Evolutionary conservation across 2,329 filamentous ascomycete genomes (phyloP), one percentile per base, ranked within the genome.

Genomic region (Colletotrichum phormii): DNA sequence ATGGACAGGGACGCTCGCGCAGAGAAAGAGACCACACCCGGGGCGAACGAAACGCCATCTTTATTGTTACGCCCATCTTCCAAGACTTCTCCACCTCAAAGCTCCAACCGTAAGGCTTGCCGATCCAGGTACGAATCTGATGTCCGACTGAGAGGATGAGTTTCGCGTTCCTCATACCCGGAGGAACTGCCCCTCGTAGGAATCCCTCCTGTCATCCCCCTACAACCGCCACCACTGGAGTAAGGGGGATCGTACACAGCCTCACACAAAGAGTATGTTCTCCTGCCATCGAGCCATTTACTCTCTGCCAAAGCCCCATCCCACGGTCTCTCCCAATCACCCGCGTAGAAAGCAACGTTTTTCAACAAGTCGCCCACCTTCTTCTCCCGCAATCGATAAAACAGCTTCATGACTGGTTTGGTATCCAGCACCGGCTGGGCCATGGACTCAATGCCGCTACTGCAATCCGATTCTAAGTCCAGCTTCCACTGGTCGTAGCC

Each of bases 241-340:
- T 42, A 18, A 13, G 37, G 37, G 5, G 37, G 37, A 9, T 42
- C 37, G 13, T 59, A 31, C 1, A 53, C 31, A 8, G 54, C 51
- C 42, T 57, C 31, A n/a, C 69, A 72, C 3, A 51, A 18, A 3
- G 37, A 18, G 1, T 55, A 68, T 0, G 35, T 22, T 22, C 12
- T 24, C 11, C 60, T 26, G 3, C 59, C 37, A 6, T 72, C 64
- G 13, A 72, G 22, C 69, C 69, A 72, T 13, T 18, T 13, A 2
- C 24, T 26, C 1, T 33, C 18, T 4, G 24, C 12, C 24, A 68
- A 1, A 12, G 64, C 24, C 26, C 64, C 69, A 26, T 72, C 69
- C 64, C 64, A 58, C 1, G 18, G 12, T 22, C 59, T 33, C 53
- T 59, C 42, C 64, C 64, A 72, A 11, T 67, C 42, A 4, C 69